Base-by-base conservation (phyloP, 2,329 filamentous ascomycete species). In the Sarocladium strictum region DNA sequence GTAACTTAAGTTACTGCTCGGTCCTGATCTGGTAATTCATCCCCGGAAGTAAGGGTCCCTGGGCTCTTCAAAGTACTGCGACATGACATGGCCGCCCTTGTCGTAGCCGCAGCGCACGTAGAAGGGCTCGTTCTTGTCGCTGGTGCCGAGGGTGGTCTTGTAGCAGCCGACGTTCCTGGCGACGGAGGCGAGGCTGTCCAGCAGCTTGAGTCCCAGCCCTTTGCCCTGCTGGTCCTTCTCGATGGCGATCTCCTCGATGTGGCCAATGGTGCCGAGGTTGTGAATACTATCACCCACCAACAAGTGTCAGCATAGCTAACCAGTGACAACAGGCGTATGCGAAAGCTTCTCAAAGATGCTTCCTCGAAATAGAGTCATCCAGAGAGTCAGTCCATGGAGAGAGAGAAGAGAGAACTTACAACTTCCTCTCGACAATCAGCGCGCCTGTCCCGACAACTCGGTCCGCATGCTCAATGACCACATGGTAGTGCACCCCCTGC, bases 181-280 rank as follows among this genome's bases (percentile, higher is more conserved):
- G 24, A 93, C 79, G 58, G 78, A 83, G 66, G 61, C 93, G 72
- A 5, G 89, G 86, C 71, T 90, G 82, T 56, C 47, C 29, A 94
- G 90, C 62, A 94, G 85, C 60, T 82, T 77, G 66, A 90, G 65
- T 0, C 89, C 89, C 17, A 94, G 72, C 64, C 89, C 90, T 76
- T 90, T 91, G 27, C 88, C 87, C 67, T 92, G 89, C 69, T 92
- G 86, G 55, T 88, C 84, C 69, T 86, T 85, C 52, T 85, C 79
- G 27, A 94, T 86, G 3, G 89, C 87, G 65, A 94, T 92, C 67
- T 94, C 89, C 70, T 94, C 89, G 64, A 94, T 87, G 64, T 94
- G 89, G 1, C 89, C 89, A 3, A 90, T 87, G 14, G 81, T 71
- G 19, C 84, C 83, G 23, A 86, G 77, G 56, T 83, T 77, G 63